These are phyloP conservation scores for Stropharia rugosoannulata DNA, from an alignment of 768 basidiomycete species.

Conservation along the genomic window DNA sequence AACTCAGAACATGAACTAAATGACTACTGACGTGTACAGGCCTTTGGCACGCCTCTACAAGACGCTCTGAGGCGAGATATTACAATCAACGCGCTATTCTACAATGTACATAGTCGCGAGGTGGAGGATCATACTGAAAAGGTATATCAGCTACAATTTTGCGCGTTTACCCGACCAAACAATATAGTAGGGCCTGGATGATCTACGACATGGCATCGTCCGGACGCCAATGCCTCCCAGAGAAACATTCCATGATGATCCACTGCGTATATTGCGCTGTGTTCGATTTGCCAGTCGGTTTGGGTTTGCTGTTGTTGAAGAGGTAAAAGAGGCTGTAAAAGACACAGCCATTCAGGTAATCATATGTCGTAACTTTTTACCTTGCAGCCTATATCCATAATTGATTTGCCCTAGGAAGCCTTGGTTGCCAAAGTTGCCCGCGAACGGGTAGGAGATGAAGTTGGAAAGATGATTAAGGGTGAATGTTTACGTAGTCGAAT, in stretches of 20 bases:
- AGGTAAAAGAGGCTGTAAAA: slow-evolving; percentile 60
- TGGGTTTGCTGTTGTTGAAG: slow-evolving; percentile 74
- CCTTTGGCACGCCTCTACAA: slow-evolving; percentile 88
- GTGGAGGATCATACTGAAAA: slow-evolving; percentile 89
- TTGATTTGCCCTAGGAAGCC: slow-evolving; percentile 46
- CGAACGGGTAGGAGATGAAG: slow-evolving; percentile 89
- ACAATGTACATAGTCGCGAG: slow-evolving; percentile 82
- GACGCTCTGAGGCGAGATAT: slow-evolving; percentile 90
- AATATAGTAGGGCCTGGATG: slow-evolving; percentile 71
- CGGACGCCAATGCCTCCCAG: slow-evolving; percentile 86
- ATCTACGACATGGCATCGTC: slow-evolving; percentile 74
- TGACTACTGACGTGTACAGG: slow-evolving; percentile 39
- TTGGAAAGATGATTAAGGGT: slow-evolving; percentile 95
- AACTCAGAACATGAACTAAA: neutral
- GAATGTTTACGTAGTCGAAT: neutral
- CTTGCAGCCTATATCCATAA: neutral
- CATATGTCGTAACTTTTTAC: neutral
- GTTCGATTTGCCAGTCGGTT: slow-evolving; percentile 91
- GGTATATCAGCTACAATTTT: slow-evolving; percentile 34
- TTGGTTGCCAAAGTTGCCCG: slow-evolving; percentile 80
- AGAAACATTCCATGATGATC: slow-evolving; percentile 93
- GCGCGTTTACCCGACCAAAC: slow-evolving; percentile 6
- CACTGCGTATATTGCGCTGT: slow-evolving; percentile 87
- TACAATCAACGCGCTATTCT: slow-evolving; percentile 96
- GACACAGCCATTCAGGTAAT: slow-evolving; percentile 65